Conservation (phyloP, 2,329 filamentous ascomycete genomes). For the Sphaceloma murrayae region DNA sequence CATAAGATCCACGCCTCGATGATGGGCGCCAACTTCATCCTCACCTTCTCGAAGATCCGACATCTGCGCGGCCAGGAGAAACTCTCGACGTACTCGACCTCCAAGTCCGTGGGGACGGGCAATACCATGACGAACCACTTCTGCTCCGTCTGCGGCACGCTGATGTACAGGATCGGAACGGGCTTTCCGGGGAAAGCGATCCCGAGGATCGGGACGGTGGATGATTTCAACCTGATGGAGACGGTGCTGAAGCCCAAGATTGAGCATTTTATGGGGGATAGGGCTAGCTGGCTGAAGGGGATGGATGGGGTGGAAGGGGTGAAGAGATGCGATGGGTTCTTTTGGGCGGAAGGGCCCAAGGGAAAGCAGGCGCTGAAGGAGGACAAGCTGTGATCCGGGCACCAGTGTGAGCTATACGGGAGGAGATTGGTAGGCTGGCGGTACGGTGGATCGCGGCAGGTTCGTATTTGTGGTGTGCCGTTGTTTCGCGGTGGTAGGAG, state of each 20-base stretch:
- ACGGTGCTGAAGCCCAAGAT: conserved; percentile 45
- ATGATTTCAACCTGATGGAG: conserved; percentile 51
- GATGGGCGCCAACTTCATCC: conserved; percentile 51
- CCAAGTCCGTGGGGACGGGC: conserved; percentile 38
- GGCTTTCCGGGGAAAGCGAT: conserved; percentile 41
- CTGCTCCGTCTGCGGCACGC: conserved; percentile 49
- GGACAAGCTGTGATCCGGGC: no score
- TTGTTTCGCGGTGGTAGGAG: no score
- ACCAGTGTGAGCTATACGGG: no score
- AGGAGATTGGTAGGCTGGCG: no score
- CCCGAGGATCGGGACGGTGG: conserved; percentile 50
- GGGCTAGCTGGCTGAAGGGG: conserved; percentile 41
- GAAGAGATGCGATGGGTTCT: no score
- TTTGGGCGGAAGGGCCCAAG: no score
- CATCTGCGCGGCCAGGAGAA: conserved; percentile 45
- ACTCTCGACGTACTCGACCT: conserved; percentile 40
- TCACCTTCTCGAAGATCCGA: conserved; percentile 37
- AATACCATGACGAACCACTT: conserved; percentile 53
- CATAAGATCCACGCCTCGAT: conserved; percentile 54
- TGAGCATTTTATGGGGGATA: conserved; percentile 46
- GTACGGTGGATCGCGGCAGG: no score
- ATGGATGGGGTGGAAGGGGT: conserved; percentile 29
- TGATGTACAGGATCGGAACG: conserved; percentile 48
- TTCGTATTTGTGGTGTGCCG: no score
- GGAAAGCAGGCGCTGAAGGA: no score